These are phyloP conservation scores for Apostasia ramifera DNA, from an alignment of 106 monocot genomes.

Conservation along the genomic window DNA sequence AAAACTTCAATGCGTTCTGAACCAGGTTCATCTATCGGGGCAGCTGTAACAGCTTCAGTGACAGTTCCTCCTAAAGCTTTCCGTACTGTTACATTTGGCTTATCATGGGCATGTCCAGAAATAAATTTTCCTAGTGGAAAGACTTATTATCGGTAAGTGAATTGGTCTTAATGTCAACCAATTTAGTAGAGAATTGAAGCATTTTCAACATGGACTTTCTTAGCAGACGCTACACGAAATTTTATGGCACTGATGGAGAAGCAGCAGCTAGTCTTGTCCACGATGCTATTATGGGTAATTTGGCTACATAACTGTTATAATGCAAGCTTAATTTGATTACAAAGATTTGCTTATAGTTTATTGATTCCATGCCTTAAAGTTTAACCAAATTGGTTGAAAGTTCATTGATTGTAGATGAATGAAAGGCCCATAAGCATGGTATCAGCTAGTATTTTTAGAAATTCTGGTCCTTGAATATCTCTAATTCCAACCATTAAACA, in stretches of 20 bases:
- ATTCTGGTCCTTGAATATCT: no score
- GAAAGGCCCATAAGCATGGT: no score
- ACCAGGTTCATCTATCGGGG: conserved; percentile 86
- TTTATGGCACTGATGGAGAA: conserved; percentile 72
- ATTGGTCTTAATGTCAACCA: background rate
- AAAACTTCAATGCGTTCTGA: conserved; percentile 32
- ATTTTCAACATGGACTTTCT: background rate
- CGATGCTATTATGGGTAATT: conserved; percentile 83
- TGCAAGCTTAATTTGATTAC: background rate
- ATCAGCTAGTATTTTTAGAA: no score
- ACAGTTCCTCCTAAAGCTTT: conserved; percentile 46
- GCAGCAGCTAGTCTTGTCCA: conserved; percentile 71
- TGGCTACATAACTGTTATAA: background rate
- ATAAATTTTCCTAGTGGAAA: conserved; percentile 70
- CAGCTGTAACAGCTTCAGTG: conserved; percentile 82
- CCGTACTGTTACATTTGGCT: conserved; percentile 67
- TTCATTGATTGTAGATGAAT: no score
- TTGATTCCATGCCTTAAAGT: background rate
- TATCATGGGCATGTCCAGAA: conserved; percentile 91
- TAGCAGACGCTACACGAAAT: conserved; percentile 83
- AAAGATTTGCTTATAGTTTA: background rate
- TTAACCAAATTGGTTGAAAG: no score
- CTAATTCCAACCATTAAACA: no score
- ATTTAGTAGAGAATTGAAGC: background rate
- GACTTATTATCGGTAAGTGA: conserved; percentile 61